These are phyloP conservation scores for Acacia confusa DNA, from an alignment of 306 rosid species.

Conservation along the genomic window DNA sequence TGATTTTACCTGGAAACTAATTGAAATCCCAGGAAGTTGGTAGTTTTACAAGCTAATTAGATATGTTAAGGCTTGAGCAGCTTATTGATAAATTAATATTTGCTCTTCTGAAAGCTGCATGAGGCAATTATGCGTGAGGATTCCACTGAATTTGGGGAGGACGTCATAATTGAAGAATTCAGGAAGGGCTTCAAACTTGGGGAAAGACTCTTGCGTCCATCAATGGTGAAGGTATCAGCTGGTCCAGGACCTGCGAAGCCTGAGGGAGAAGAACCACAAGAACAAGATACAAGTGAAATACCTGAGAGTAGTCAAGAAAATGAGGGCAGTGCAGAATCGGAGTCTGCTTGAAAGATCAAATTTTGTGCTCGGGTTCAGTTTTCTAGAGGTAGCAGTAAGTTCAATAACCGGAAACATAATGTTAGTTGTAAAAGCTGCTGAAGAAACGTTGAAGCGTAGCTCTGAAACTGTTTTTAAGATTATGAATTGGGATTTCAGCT, in stretches of 20 bases:
- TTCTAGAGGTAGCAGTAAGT: constrained; percentile 41
- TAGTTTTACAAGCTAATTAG: constrained; percentile 15
- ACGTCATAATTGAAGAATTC: constrained; percentile 72
- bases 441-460: constrained; percentile 32
- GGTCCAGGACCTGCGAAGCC: constrained; percentile 89
- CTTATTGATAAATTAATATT: constrained; percentile 39
- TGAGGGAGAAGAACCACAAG: constrained; percentile 47
- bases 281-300: constrained; percentile 42
- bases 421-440: constrained; percentile 28
- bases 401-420: constrained; percentile 31
- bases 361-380: constrained; percentile 43
- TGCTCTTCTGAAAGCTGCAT: constrained; percentile 62
- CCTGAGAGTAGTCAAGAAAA: constrained; percentile 20
- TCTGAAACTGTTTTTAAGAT: constrained; percentile 30
- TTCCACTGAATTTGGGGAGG: constrained; percentile 75
- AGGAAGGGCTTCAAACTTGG: constrained; percentile 88
- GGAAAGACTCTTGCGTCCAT: constrained; percentile 83
- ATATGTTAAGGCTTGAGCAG: constrained; percentile 12
- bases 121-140: constrained; percentile 98
- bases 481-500: constrained; percentile 30
- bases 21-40: not conserved
- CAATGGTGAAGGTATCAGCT: constrained; percentile 98
- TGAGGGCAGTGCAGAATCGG: constrained; percentile 34
- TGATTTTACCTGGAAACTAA: not conserved
- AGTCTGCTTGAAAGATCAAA: constrained; percentile 44